Base-by-base conservation (phyloP, 495 filamentous ascomycete species). In the Echria macrotheca region DNA sequence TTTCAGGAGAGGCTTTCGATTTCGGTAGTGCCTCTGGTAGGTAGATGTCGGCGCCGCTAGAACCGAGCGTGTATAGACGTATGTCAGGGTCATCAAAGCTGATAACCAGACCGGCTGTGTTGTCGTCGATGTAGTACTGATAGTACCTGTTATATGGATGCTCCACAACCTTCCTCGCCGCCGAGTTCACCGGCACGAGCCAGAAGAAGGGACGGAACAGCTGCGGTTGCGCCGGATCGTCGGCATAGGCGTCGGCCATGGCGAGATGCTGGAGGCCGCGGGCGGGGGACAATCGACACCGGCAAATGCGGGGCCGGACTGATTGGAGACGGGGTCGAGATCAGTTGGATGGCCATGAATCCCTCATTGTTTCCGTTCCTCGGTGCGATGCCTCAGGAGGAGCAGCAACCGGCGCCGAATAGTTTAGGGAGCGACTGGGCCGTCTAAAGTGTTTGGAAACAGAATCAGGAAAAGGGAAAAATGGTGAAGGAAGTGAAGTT, bases 31-130 rank as follows among this genome's bases (percentile, higher is more conserved):
- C n/a, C 8, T 67, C 55, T 8, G 58, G 56, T 7, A 69, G 42
- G 35, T 56, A 54, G 17, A 69, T 63, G 22, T 67, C 54, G 26
- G 50, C 29, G 5, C 52, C 47, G 19, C 19, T 41, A 11, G 53
- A 44, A 18, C 64, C 58, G 12, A 60, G 42, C 0, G 61, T 63
- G 41, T 48, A 57, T 1, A 5, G n/a, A 11, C 31, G 19, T 18
- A 47, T 54, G 0, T 47, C 35, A 7, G 53, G 49, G 22, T 55
- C 24, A 1, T 53, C 49, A 29, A 68, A 56, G 44, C 44, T 37
- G 12, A 68, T 23, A 44, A 53, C 55, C 23, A 68, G 53, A 42
- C 58, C 63, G 15, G 44, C 22, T 22, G 41, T 53, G 26, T 46
- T 50, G 29, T 37, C 21, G 21, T 64, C 53, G 23, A 44, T 21